Evolutionary conservation across 306 rosid genomes (phyloP).

Genomic region (Lagenaria siceraria): DNA sequence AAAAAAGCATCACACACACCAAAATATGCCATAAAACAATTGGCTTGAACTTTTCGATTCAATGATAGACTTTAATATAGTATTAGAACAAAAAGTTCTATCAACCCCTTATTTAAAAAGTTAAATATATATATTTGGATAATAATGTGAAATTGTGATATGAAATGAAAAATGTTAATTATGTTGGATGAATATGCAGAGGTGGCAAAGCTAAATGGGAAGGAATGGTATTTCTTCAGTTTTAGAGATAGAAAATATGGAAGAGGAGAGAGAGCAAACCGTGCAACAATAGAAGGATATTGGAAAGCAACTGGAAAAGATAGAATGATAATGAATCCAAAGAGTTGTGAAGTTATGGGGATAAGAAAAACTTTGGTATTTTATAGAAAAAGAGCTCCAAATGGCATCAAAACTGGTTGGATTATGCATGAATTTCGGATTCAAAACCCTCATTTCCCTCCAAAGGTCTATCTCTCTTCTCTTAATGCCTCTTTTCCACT

Average conservation of each 20-base stretch:
- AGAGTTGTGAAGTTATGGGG: conserved; percentile 29
- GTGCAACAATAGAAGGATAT: conserved; percentile 47
- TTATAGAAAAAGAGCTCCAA: conserved; percentile 28
- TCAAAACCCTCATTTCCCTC: conserved; percentile 58
- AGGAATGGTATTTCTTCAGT: conserved; percentile 61
- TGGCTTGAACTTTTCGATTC: no score
- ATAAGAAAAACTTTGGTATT: conserved; percentile 61
- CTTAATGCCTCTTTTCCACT: not conserved
- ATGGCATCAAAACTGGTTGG: conserved; percentile 35
- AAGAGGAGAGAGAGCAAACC: conserved; percentile 34
- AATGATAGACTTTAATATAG: no score
- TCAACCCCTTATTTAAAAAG: no score
- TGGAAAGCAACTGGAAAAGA: conserved; percentile 76
- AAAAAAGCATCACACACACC: no score
- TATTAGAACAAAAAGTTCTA: no score
- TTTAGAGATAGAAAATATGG: conserved; percentile 56
- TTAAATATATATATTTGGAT: no score
- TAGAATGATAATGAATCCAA: conserved; percentile 34
- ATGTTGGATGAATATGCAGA: conserved; percentile 24
- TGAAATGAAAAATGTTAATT: no score
- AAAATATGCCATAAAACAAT: no score
- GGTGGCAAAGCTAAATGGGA: conserved; percentile 51
- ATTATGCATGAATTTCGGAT: conserved; percentile 63
- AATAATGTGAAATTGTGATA: no score
- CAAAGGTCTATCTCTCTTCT: conserved; percentile 23